These are phyloP conservation scores for Neurospora sp. DNA, from an alignment of 495 filamentous ascomycete species.

Conservation along the genomic window DNA sequence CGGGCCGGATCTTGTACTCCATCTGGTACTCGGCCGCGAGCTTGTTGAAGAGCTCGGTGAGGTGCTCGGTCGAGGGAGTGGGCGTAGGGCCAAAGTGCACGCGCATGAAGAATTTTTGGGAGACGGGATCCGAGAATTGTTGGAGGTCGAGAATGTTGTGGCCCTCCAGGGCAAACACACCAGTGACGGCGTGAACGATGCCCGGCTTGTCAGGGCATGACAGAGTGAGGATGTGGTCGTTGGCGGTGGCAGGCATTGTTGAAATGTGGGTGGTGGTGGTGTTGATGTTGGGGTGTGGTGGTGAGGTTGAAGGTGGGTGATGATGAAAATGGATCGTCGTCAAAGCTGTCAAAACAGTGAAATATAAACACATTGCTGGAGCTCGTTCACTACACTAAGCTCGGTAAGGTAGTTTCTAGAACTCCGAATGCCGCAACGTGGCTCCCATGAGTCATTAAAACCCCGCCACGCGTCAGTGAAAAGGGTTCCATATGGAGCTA, in stretches of 20 bases:
- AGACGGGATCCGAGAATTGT: slow-evolving; percentile 59
- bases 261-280: slow-evolving; percentile 7
- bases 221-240: slow-evolving; percentile 61
- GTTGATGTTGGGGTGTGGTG: neutral
- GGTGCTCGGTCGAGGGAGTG: slow-evolving; percentile 28
- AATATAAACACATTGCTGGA: neutral
- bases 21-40: slow-evolving; percentile 48
- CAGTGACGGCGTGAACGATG: slow-evolving; percentile 68
- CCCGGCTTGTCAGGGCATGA: slow-evolving; percentile 66
- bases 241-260: slow-evolving; percentile 17
- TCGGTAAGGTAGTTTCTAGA: neutral
- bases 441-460: neutral
- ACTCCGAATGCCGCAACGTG: neutral
- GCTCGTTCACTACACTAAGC: too few species aligned
- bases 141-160: slow-evolving; percentile 67
- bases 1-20: slow-evolving; percentile 53
- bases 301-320: neutral
- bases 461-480: neutral
- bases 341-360: neutral
- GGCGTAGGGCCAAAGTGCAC: slow-evolving; percentile 52
- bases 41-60: slow-evolving; percentile 41
- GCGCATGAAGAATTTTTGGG: slow-evolving; percentile 67
- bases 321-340: too few species aligned
- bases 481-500: neutral
- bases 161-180: slow-evolving; percentile 52